Evolutionary conservation across 768 basidiomycete species (phyloP).

Genomic region (Lactarius akahatsu): DNA sequence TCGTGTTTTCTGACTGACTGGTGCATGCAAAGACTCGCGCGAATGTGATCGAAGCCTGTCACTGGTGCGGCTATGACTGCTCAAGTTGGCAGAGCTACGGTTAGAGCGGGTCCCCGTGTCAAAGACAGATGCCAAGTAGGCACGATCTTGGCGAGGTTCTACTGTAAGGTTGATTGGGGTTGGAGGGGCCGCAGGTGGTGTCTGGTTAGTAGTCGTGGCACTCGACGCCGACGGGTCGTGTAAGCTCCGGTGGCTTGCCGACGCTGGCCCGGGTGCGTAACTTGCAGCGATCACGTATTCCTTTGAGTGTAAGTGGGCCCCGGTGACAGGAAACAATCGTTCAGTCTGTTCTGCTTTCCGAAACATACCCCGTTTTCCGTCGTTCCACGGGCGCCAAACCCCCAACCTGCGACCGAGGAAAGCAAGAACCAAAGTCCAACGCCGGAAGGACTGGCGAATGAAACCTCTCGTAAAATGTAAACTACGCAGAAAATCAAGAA

Average conservation of each 20-base stretch:
- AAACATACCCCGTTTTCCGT: conserved; percentile 1
- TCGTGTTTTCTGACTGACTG: background rate
- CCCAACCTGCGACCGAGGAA: conserved; percentile 12
- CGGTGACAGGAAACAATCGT: background rate
- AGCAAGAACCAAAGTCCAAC: conserved; percentile 6
- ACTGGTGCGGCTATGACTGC: conserved; percentile 12
- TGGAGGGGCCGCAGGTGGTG: background rate
- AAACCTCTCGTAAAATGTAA: conserved; percentile 6
- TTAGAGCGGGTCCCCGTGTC: background rate
- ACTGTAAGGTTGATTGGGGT: background rate
- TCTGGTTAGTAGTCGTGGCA: background rate
- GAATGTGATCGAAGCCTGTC: conserved; percentile 11
- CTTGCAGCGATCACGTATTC: conserved; percentile 15
- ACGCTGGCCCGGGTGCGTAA: conserved; percentile 1
- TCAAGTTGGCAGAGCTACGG: conserved; percentile 10
- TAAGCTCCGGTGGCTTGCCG: background rate
- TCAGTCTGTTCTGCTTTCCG: background rate
- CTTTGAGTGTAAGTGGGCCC: background rate
- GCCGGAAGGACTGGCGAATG: background rate
- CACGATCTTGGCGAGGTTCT: background rate
- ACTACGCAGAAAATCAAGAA: conserved; percentile 6
- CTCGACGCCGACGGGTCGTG: background rate
- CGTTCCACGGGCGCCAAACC: background rate
- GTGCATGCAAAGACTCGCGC: background rate
- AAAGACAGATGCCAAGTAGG: background rate